Conservation (phyloP, 208 protist species). For the Leishmania arabica region DNA sequence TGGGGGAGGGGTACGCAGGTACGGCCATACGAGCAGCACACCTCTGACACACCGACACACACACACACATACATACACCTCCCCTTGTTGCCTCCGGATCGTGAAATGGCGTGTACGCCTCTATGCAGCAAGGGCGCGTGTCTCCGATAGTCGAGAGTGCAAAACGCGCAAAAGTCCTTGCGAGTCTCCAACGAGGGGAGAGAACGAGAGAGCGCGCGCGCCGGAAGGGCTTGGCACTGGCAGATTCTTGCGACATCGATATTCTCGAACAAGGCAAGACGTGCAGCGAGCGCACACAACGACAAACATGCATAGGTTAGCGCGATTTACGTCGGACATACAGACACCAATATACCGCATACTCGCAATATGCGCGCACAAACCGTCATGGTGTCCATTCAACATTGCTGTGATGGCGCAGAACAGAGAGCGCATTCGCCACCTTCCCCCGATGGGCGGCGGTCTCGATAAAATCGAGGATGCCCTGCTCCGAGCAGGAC, state of each 20-base stretch:
- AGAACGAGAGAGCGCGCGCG: background rate
- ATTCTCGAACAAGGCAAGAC: background rate
- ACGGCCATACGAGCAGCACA: background rate
- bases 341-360: background rate
- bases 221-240: too few species aligned
- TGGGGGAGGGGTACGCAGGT: background rate
- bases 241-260: background rate
- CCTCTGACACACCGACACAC: background rate
- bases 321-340: background rate
- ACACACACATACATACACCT: too few species aligned
- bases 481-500: slow-evolving; percentile 42
- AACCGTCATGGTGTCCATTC: slow-evolving; percentile 46
- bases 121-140: background rate
- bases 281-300: too few species aligned
- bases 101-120: background rate
- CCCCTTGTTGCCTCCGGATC: background rate
- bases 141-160: background rate
- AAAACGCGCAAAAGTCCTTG: background rate
- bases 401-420: slow-evolving; percentile 42
- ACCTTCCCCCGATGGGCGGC: slow-evolving; percentile 47
- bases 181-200: background rate
- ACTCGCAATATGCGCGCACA: background rate
- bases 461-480: slow-evolving; percentile 50
- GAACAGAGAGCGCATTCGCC: slow-evolving; percentile 36
- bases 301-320: background rate